Evolutionary conservation across 257 asterid genomes (phyloP), one percentile per base, ranked within the genome.

Genomic region (Echites panduratus): DNA sequence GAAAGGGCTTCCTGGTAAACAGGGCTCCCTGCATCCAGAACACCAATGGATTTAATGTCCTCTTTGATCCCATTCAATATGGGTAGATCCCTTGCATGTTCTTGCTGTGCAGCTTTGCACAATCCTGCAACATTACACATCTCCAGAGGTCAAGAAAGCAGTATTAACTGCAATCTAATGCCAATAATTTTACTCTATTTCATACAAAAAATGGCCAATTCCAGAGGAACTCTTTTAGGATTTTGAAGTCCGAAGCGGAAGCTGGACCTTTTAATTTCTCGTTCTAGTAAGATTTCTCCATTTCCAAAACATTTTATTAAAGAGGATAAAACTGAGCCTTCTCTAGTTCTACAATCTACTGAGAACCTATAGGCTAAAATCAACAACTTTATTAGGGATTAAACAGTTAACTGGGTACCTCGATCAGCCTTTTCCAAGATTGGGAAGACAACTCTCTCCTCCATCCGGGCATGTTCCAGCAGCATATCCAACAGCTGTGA

Each of bases 381-480:
- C 22, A 48, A 47, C 5, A 19, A 58, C 8, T 32, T 16, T 68
- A 58, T 12, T 13, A 24, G 44, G 12, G 9, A 45, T 26, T 20
- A 2, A 9, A 17, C 2, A 29, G 9, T 4, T 9, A 35, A 74
- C 45, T 24, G 2, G n/a, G 38, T 82, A 94, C 99, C 99, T 88
- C 96, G 87, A 83, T 91, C 99, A 44, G 95, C 95, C 71, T 84
- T 85, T 70, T 94, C 98, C 77, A 91, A 89, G 86, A 94, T 88
- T 79, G 89, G 99, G 71, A 94, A 94, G 73, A 94, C 82, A 65
- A 94, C 88, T 44, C 66, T 91, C 80, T 94, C 99, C 85, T 94
- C 99, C 99, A 94, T 94, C 82, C 93, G 97, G 77, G 99, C 99
- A 84, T 94, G 99, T 79, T 94, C 99, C 49, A 91, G 85, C 90